Conservation (phyloP, 176 grass and related monocot species). For the Secale cereale region DNA sequence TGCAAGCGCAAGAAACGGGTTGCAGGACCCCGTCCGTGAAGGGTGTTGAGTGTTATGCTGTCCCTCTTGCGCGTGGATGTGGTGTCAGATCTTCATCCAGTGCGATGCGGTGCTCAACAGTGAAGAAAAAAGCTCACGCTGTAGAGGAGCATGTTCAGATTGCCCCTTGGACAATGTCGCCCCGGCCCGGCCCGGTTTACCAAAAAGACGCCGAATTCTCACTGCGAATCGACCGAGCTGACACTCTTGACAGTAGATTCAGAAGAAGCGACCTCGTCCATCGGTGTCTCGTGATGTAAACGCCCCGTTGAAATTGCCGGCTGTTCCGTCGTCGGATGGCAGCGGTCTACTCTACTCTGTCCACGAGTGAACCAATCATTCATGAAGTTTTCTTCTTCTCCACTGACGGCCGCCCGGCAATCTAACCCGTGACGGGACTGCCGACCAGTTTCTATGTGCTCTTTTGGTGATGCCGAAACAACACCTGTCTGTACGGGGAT, state of each 20-base stretch:
- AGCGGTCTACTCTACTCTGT: too few relatives aligned
- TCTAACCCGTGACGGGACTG: not conserved
- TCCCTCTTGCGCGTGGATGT: not conserved
- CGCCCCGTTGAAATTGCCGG: not conserved
- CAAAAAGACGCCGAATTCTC: too few relatives aligned
- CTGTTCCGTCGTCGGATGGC: too few relatives aligned
- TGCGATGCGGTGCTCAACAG: not conserved
- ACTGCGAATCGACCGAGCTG: too few relatives aligned
- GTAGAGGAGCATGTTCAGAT: too few relatives aligned
- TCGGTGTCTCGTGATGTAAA: not conserved
- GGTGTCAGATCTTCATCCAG: not conserved
- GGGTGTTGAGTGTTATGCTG: not conserved
- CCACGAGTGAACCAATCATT: too few relatives aligned
- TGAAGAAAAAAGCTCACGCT: fast-evolving
- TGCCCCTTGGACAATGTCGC: too few relatives aligned
- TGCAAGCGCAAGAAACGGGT: not conserved
- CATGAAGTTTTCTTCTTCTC: not conserved
- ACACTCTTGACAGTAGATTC: not conserved
- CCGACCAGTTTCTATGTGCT: not conserved
- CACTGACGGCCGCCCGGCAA: not conserved
- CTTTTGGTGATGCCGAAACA: conserved; percentile 31
- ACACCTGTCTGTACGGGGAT: conserved; percentile 39
- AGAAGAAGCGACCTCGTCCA: not conserved
- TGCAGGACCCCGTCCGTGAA: conserved; percentile 17
- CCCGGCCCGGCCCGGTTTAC: too few relatives aligned